Percentiles rank a stretch among this genome's conserved stretches.
phyloP scores from a whole-genome alignment of 805 yeast genomes.

The Candida adriatica region DNA sequence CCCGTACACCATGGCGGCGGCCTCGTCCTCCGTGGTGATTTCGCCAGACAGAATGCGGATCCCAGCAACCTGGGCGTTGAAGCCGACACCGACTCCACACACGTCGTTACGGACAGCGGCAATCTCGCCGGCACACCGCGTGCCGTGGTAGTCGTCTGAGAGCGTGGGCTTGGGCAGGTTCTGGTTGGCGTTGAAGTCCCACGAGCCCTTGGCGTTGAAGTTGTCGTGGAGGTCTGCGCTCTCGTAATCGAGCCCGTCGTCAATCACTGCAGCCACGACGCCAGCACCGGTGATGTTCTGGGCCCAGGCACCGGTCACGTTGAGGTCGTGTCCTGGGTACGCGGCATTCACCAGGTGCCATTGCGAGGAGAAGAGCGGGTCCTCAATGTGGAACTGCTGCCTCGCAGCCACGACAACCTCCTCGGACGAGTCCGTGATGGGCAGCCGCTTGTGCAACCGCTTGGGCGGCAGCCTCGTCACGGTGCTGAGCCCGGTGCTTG shows the following conservation, averaged over 20 bases:
- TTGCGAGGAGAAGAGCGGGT: conserved; percentile 78
- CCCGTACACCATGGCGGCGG: conserved; percentile 76
- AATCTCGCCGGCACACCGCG: conserved; percentile 96
- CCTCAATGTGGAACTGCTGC: conserved; percentile 55
- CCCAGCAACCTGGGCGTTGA: conserved; percentile 79
- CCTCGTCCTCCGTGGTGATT: conserved; percentile 83
- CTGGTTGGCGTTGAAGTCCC: conserved; percentile 82
- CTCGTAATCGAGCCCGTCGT: conserved; percentile 88
- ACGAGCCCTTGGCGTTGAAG: conserved; percentile 75
- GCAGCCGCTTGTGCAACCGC: conserved; percentile 47
- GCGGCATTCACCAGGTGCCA: conserved; percentile 86
- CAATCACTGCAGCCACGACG: conserved; percentile 81
- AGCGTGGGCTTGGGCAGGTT: conserved; percentile 76
- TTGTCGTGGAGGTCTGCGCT: conserved; percentile 64
- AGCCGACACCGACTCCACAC: conserved; percentile 98
- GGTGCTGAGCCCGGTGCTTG: conserved; percentile 31
- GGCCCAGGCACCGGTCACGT: conserved; percentile 80
- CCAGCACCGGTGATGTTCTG: conserved; percentile 77
- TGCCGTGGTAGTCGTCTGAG: conserved; percentile 86
- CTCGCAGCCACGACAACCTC: conserved; percentile 38
- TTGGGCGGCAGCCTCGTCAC: conserved; percentile 52
- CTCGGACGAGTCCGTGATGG: conserved; percentile 53
- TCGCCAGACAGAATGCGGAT: conserved; percentile 79
- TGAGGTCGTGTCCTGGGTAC: conserved; percentile 77
- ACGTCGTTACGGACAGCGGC: conserved; percentile 76